Evolutionary conservation across 768 basidiomycete genomes (phyloP).

Genomic region (Boletus insuetus): DNA sequence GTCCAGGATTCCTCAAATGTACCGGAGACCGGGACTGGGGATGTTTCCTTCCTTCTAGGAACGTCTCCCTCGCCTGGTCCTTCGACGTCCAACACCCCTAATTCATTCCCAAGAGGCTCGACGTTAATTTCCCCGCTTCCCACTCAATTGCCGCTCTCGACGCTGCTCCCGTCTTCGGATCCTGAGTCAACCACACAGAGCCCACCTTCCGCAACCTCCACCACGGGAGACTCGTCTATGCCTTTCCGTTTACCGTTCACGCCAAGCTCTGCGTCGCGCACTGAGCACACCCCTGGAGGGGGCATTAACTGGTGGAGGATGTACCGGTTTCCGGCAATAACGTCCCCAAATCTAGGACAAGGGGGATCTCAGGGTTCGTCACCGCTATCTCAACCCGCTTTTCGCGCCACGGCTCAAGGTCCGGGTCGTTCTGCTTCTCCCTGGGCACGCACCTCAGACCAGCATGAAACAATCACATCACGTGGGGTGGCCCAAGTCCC

Average conservation of each 20-base stretch:
- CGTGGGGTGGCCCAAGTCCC: conserved; percentile 13
- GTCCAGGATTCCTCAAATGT: conserved; percentile 25
- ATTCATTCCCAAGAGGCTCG: conserved; percentile 4
- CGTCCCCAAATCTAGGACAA: conserved; percentile 33
- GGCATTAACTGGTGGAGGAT: conserved; percentile 80
- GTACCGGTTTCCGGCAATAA: conserved; percentile 76
- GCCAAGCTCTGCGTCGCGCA: conserved; percentile 32
- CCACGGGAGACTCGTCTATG: conserved; percentile 22
- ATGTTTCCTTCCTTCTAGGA: conserved; percentile 14
- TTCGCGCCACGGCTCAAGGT: conserved; percentile 16
- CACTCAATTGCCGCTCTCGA: conserved; percentile 2
- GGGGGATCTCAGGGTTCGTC: conserved; percentile 16
- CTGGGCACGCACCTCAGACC: conserved; percentile 15
- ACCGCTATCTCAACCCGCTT: conserved; percentile 26
- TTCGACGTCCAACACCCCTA: conserved; percentile 6
- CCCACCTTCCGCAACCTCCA: conserved; percentile 6
- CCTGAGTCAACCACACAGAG: background rate
- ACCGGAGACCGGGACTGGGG: conserved; percentile 3
- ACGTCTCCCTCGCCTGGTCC: conserved; percentile 7
- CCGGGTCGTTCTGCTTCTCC: conserved; percentile 18
- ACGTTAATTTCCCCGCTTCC: background rate
- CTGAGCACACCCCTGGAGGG: conserved; percentile 39
- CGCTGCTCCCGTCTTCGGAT: background rate
- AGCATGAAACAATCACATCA: conserved; percentile 18
- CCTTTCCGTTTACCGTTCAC: conserved; percentile 31